Evolutionary conservation across 164 flowering plant species (phyloP), one percentile per base, ranked within the genome.

Genomic region (Tetracentron sinense): DNA sequence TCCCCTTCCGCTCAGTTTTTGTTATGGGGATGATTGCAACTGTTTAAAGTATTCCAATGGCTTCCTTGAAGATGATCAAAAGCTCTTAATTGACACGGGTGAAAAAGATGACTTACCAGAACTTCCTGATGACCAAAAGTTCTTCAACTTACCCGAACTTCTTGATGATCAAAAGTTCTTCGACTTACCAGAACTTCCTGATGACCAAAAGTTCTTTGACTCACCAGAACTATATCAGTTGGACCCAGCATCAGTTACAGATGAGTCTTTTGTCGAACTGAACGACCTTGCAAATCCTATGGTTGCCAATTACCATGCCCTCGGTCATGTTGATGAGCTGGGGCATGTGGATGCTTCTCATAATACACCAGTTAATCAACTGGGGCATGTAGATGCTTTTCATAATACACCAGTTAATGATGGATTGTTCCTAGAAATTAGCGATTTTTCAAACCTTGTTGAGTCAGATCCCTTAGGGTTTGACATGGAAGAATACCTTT

Each of bases 401-500:
- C 60, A 65, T 46, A 53, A 67, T 69, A 60, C 51, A 38, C 60
- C 62, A 27, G 31, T 59, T 47, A 63, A 26, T 20, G 83, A 80
- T 60, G 84, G 73, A 26, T 66, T 72, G 11, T 76, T 66, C 70
- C 67, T 82, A 20, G 85, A 82, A 59, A 56, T 81, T 20, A 57
- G 78, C 72, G 88, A 87, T 72, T 78, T 85, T 64, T 48, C 58
- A 21, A 65, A 75, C 22, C 70, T 65, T 22, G 35, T 47, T 22
- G 78, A 70, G 31, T 63, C 57, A 11, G 80, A 78, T 60, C 31
- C 71, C 14, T 44, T 60, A n/a, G 75, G 60, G 42, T 72, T 79
- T 70, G 83, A 77, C 55, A 62, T 70, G 75, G 82, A 81, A 29
- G 83, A 84, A 42, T 79, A 73, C 63, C 82, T 83, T 16, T 57